phyloP scores from a whole-genome alignment of 2,329 filamentous ascomycete genomes.

The Ascochyta pisi region DNA sequence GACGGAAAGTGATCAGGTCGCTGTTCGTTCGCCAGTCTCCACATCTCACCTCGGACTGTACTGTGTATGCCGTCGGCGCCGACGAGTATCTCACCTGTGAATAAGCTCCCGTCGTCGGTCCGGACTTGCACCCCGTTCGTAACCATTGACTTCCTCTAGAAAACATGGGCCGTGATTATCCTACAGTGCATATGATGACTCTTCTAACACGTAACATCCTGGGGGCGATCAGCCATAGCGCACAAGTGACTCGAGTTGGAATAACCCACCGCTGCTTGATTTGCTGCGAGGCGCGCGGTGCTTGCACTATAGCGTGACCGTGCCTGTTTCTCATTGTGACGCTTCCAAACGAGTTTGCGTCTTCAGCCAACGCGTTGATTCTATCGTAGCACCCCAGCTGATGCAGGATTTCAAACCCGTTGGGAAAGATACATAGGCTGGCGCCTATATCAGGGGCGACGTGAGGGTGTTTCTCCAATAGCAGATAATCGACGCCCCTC shows the following conservation, averaged over 20 bases:
- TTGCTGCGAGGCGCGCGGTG: neutral
- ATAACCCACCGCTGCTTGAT: neutral
- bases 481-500: slow-evolving; percentile 19
- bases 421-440: slow-evolving; percentile 26
- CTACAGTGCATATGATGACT: too few relatives aligned
- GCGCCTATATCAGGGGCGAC: slow-evolving; percentile 25
- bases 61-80: slow-evolving; percentile 27
- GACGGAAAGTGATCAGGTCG: slow-evolving; percentile 3
- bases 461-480: slow-evolving; percentile 19
- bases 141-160: too few relatives aligned
- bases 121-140: slow-evolving; percentile 12
- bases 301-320: neutral
- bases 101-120: slow-evolving; percentile 9
- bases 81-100: slow-evolving; percentile 18
- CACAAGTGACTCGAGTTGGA: too few relatives aligned
- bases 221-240: too few relatives aligned
- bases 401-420: slow-evolving; percentile 24
- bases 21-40: slow-evolving; percentile 14
- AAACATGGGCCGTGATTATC: too few relatives aligned
- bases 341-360: neutral
- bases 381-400: slow-evolving; percentile 20
- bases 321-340: neutral
- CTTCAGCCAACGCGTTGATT: neutral
- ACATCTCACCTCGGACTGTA: slow-evolving; percentile 20
- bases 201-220: too few relatives aligned